A percentile compares a stretch with the other conserved stretches of the same genome.
Evolutionary conservation across 768 basidiomycete species (phyloP).

Genomic region (Russula brevipes): DNA sequence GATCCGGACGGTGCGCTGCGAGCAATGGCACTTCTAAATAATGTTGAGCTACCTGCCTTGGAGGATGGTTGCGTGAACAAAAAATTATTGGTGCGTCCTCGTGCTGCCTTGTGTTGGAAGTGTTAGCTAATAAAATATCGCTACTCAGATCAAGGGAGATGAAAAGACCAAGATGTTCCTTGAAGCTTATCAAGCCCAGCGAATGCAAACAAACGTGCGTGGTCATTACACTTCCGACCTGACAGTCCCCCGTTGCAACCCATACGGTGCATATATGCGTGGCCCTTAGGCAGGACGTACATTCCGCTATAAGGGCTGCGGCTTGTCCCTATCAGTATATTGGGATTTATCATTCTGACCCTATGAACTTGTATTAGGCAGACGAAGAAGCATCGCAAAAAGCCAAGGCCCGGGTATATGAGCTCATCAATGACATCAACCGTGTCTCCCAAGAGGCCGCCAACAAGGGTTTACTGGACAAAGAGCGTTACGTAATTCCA

Average conservation of each 20-base stretch:
- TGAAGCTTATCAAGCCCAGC: conserved; percentile 76
- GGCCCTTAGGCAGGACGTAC: background rate
- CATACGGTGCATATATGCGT: conserved; percentile 6
- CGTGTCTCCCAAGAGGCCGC: conserved; percentile 69
- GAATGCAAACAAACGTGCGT: conserved; percentile 78
- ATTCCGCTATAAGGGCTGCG: conserved; percentile 2
- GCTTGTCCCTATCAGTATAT: background rate
- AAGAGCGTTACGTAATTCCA: conserved; percentile 86
- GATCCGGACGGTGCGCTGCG: conserved; percentile 88
- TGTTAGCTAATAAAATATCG: conserved; percentile 31
- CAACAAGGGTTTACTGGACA: conserved; percentile 66
- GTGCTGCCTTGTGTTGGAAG: background rate
- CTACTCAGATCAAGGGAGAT: conserved; percentile 85
- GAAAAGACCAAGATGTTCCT: conserved; percentile 88
- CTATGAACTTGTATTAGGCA: conserved; percentile 40
- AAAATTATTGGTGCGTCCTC: conserved; percentile 59
- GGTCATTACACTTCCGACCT: conserved; percentile 10
- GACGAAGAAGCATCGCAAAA: conserved; percentile 63
- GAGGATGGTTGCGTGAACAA: conserved; percentile 59
- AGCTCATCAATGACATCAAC: conserved; percentile 66
- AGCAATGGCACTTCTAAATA: conserved; percentile 60
- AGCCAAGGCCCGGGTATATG: conserved; percentile 59
- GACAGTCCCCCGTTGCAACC: conserved; percentile 12
- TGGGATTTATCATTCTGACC: conserved; percentile 8
- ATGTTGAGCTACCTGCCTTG: conserved; percentile 56